Evolutionary conservation across 495 filamentous ascomycete species (phyloP).

Genomic region (Friedmanniomyces endolithicus): DNA sequence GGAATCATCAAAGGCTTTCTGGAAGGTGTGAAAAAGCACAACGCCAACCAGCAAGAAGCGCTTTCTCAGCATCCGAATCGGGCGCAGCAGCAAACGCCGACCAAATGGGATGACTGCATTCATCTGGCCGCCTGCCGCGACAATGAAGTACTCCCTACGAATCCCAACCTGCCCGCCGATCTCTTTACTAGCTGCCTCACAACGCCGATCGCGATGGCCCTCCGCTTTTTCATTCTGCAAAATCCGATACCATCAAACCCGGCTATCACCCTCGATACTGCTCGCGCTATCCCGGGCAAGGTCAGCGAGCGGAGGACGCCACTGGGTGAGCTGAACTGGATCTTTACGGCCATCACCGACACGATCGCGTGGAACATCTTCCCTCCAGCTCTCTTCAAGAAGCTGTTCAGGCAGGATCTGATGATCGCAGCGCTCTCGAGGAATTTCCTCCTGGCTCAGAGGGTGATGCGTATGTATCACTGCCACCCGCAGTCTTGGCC

Average conservation of each 20-base stretch:
- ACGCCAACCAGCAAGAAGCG: constrained; percentile 65
- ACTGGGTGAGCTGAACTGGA: constrained; percentile 95
- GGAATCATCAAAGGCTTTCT: constrained; percentile 93
- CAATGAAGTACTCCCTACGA: constrained; percentile 89
- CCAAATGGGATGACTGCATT: constrained; percentile 66
- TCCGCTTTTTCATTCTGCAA: constrained; percentile 88
- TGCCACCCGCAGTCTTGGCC: constrained; percentile 88
- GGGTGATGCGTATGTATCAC: constrained; percentile 89
- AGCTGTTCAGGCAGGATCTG: constrained; percentile 93
- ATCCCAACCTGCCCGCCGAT: constrained; percentile 85
- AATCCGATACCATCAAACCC: constrained; percentile 59
- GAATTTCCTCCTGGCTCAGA: constrained; percentile 87
- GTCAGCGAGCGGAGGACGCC: constrained; percentile 90
- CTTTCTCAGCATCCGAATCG: constrained; percentile 55
- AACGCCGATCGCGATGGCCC: constrained; percentile 90
- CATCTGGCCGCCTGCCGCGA: constrained; percentile 85
- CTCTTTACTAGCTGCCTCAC: constrained; percentile 94
- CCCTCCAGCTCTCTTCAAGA: constrained; percentile 79
- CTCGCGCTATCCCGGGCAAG: constrained; percentile 67
- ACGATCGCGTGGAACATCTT: constrained; percentile 97
- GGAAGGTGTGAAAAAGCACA: constrained; percentile 85
- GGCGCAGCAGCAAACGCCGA: constrained; percentile 39
- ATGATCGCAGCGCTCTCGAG: constrained; percentile 97
- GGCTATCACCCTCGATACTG: constrained; percentile 62
- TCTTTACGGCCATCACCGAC: constrained; percentile 97